phyloP scores from a whole-genome alignment of 768 basidiomycete genomes.

The Mrakia gelida region DNA sequence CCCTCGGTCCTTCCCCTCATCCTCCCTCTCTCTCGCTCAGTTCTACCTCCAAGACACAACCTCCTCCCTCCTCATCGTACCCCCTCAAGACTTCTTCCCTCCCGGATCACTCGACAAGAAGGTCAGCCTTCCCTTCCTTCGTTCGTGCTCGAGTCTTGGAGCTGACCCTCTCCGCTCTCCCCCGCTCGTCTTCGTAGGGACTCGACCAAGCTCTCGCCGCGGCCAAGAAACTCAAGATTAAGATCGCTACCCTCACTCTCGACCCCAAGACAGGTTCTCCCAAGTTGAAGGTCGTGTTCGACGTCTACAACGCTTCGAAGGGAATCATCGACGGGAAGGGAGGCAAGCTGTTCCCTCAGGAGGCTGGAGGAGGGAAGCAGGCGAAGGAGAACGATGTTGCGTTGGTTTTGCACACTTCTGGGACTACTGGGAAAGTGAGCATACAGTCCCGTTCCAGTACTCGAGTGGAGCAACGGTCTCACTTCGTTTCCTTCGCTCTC shows the following conservation, averaged over 20 bases:
- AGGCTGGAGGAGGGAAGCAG: not conserved
- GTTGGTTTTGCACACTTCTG: slow-evolving; percentile 47
- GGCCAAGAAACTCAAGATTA: slow-evolving; percentile 23
- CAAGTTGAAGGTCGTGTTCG: slow-evolving; percentile 15
- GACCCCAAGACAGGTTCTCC: slow-evolving; percentile 10
- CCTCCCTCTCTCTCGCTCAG: not conserved
- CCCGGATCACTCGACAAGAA: slow-evolving; percentile 14
- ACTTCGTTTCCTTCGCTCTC: not conserved
- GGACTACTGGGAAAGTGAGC: not conserved
- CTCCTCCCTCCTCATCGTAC: slow-evolving; percentile 20
- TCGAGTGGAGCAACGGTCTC: not conserved
- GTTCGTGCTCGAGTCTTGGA: not conserved
- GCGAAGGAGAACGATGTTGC: slow-evolving; percentile 49
- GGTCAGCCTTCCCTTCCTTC: not conserved
- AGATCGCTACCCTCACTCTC: slow-evolving; percentile 15
- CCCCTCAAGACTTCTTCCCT: not conserved
- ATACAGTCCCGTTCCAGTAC: not conserved
- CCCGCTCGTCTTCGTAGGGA: not conserved
- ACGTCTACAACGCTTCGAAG: slow-evolving; percentile 14
- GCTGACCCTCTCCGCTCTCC: not conserved
- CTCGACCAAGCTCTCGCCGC: slow-evolving; percentile 23
- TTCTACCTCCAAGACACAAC: slow-evolving; percentile 25
- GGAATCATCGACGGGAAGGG: not conserved
- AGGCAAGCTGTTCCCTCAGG: slow-evolving; percentile 22
- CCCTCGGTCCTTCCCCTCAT: not conserved